Evolutionary conservation across 495 filamentous ascomycete genomes (phyloP).

Genomic region (Talaromyces wortmannii): DNA sequence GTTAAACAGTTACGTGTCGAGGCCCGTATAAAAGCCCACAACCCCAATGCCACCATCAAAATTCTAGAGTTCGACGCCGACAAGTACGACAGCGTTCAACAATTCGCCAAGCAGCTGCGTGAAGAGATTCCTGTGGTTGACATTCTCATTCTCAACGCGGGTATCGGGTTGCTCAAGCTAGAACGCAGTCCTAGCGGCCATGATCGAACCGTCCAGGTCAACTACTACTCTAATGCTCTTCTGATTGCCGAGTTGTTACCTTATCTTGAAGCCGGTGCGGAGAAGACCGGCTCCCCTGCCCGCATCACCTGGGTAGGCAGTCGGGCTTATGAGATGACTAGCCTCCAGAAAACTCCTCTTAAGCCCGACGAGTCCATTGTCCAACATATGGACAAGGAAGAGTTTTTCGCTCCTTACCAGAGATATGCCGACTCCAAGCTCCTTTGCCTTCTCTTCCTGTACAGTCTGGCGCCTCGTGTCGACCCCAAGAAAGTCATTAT

Average conservation of each 20-base stretch:
- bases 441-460: conserved; percentile 20
- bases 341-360: conserved; percentile 8
- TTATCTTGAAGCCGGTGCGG: conserved; percentile 15
- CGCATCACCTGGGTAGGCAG: conserved; percentile 27
- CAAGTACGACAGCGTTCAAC: conserved; percentile 15
- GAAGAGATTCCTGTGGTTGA: conserved; percentile 13
- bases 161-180: conserved; percentile 12
- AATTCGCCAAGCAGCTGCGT: conserved; percentile 13
- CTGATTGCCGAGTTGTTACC: conserved; percentile 23
- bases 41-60: conserved; percentile 10
- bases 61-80: conserved; percentile 18
- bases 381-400: conserved; percentile 17
- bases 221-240: conserved; percentile 25
- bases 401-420: conserved; percentile 8
- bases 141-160: conserved; percentile 27
- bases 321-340: conserved; percentile 9
- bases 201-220: conserved; percentile 23
- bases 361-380: conserved; percentile 13
- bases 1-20: conserved; percentile 5
- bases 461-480: conserved; percentile 17
- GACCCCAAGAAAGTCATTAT: conserved; percentile 9
- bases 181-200: conserved; percentile 19
- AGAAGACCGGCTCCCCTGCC: conserved; percentile 10
- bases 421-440: conserved; percentile 25
- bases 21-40: background rate